Conservation (phyloP, 169 alveolate genomes). For the Ichthyophthirius multifiliis region DNA sequence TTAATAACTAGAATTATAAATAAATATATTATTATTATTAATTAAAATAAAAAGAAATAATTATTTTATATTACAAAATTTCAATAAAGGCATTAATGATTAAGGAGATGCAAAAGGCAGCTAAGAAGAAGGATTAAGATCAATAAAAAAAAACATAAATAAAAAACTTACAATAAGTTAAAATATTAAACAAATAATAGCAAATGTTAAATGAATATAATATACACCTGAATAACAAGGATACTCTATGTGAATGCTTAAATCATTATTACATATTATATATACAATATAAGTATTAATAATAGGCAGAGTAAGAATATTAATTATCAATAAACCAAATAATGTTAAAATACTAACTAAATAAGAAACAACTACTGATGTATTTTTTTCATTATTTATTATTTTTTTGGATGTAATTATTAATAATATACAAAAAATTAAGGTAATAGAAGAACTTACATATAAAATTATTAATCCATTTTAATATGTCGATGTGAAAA, state of each 20-base stretch:
- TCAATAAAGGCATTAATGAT: neutral
- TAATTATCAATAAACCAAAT: conserved; percentile 6
- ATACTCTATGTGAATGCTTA: neutral
- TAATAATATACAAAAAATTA: neutral
- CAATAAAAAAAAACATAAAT: conserved; percentile 12
- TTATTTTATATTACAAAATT: neutral
- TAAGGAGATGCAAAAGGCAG: conserved; percentile 33
- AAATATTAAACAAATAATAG: neutral
- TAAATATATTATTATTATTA: no score
- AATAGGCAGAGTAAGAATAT: neutral
- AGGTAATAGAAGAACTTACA: neutral
- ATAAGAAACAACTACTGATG: neutral
- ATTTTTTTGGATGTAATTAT: neutral
- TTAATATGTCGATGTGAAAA: neutral
- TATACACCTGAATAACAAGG: conserved; percentile 28
- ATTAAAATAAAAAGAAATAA: neutral
- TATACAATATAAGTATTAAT: conserved; percentile 4
- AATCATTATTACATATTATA: neutral
- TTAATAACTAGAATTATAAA: no score
- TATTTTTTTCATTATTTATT: neutral
- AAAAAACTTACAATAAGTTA: neutral
- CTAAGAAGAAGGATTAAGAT: conserved; percentile 3
- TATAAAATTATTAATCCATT: neutral
- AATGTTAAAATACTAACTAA: neutral
- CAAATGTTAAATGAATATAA: conserved; percentile 10